Base-by-base conservation (phyloP, 2,329 filamentous ascomycete species). In the Nakataea oryzae region DNA sequence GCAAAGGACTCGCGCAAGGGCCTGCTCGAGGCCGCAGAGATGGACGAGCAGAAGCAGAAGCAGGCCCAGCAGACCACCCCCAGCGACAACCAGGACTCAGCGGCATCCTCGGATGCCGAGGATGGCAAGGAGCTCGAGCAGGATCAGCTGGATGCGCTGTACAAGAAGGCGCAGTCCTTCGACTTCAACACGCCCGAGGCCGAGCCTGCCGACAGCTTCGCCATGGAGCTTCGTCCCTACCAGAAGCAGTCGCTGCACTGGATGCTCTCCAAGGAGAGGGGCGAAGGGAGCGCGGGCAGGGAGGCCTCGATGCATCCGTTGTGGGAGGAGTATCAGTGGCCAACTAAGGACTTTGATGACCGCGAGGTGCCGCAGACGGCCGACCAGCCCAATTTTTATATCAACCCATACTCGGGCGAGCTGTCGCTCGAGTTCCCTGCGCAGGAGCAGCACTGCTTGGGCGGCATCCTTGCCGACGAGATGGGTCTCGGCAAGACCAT, bases 401-500 rank as follows among this genome's bases (percentile, higher is more conserved):
- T 97, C 68, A 99, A 99, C 69, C 93, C 93, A 0, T 99, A 99
- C 73, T 97, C 93, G 8, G 95, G 95, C 11, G 93, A 97, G 67
- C 78, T 99, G 61, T 96, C 92, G 2, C 78, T 97, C 0, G 86
- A 96, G 7, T 99, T 99, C 67, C 95, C 95, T 0, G 84, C 86
- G 2, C 95, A 99, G 71, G 91, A 97, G 69, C 95, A 97, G 70
- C 91, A 96, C 71, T 99, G 95, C 67, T 79, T 96, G 0, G 95
- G 95, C 57, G 95, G 95, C 7, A 90, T 99, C 63, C 78, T 99
- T 55, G 95, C 95, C 11, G 95, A 99, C 69, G 90, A 97, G 74
- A 99, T 99, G 95, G 95, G 95, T 58, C 79, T 99, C 2, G 95
- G 95, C 41, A 99, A 99, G 77, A 99, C 95, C 0, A 97, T 99